Evolutionary conservation across 257 asterid genomes (phyloP).

Genomic region (Marsdenia floribunda): DNA sequence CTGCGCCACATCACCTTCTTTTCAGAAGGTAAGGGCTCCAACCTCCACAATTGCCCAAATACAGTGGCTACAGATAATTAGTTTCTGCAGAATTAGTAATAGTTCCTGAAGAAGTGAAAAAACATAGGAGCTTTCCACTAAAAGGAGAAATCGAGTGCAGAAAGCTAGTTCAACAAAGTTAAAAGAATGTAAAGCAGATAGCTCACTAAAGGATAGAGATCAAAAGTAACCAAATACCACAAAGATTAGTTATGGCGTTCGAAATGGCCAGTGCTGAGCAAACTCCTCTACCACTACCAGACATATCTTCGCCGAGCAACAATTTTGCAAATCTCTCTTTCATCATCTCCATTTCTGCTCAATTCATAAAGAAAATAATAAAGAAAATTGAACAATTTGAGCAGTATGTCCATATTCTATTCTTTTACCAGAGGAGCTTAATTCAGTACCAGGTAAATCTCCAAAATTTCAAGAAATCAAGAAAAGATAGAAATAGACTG

Average conservation of each 20-base stretch:
- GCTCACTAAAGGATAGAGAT: neutral
- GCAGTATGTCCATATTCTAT: neutral
- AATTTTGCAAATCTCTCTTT: conserved; percentile 70
- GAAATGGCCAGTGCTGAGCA: conserved; percentile 82
- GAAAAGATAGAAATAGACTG: neutral
- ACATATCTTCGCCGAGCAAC: conserved; percentile 92
- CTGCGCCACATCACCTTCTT: conserved; percentile 78
- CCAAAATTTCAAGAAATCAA: neutral
- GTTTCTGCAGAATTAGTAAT: neutral
- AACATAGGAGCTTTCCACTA: neutral
- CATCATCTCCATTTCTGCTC: conserved; percentile 77
- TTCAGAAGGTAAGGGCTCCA: conserved; percentile 66
- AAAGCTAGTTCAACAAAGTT: neutral
- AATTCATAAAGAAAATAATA: neutral
- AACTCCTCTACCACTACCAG: conserved; percentile 89
- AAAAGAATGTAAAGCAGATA: neutral
- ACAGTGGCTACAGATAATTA: conserved; percentile 52
- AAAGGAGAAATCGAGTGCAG: neutral
- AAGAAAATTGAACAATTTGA: neutral
- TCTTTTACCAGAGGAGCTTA: neutral
- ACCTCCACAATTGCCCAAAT: conserved; percentile 88
- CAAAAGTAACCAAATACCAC: conserved; percentile 39
- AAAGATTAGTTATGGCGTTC: conserved; percentile 74
- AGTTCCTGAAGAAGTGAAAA: neutral
- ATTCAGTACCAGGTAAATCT: neutral